phyloP scores from a whole-genome alignment of 2,329 filamentous ascomycete species.

The Phaeomoniella chlamydospora region DNA sequence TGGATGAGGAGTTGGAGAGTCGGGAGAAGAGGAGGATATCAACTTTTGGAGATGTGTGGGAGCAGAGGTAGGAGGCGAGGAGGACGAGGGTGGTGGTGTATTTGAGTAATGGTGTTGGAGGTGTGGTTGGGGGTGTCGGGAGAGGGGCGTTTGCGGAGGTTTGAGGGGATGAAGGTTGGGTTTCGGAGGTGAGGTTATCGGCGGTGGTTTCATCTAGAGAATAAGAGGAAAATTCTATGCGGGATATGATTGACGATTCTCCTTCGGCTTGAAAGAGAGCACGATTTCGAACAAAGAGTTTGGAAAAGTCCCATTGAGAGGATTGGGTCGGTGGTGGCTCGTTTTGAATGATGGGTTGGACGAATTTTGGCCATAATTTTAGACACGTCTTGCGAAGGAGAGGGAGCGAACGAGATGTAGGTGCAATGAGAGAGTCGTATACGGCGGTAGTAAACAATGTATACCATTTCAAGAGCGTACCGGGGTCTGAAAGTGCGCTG shows the following conservation, averaged over 20 bases:
- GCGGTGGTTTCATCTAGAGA: too few relatives aligned
- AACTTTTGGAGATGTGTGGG: conserved; percentile 28
- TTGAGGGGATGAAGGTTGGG: conserved; percentile 1
- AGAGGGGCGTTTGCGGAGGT: conserved; percentile 2
- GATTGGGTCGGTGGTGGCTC: conserved; percentile 35
- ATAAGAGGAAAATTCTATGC: conserved; percentile 16
- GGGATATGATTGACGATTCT: conserved; percentile 27
- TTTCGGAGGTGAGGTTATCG: not conserved
- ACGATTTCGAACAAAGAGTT: conserved; percentile 49
- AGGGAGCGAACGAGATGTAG: conserved; percentile 59
- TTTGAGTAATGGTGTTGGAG: conserved; percentile 17
- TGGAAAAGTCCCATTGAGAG: conserved; percentile 66
- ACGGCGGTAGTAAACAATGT: conserved; percentile 67
- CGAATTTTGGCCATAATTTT: conserved; percentile 74
- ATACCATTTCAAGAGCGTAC: conserved; percentile 20
- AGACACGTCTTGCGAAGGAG: conserved; percentile 56
- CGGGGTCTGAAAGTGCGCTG: conserved; percentile 2
- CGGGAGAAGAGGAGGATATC: conserved; percentile 36
- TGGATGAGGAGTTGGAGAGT: conserved; percentile 27
- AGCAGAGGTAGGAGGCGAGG: conserved; percentile 31
- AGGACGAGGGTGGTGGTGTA: conserved; percentile 32
- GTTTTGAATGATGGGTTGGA: conserved; percentile 60
- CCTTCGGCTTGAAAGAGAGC: conserved; percentile 29
- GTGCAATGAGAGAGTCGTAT: conserved; percentile 72
- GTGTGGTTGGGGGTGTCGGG: conserved; percentile 9